A percentile compares a stretch with the other conserved stretches of the same genome.
Conservation (phyloP, 1,139 yeast genomes). For the Geotrichum reessii region DNA sequence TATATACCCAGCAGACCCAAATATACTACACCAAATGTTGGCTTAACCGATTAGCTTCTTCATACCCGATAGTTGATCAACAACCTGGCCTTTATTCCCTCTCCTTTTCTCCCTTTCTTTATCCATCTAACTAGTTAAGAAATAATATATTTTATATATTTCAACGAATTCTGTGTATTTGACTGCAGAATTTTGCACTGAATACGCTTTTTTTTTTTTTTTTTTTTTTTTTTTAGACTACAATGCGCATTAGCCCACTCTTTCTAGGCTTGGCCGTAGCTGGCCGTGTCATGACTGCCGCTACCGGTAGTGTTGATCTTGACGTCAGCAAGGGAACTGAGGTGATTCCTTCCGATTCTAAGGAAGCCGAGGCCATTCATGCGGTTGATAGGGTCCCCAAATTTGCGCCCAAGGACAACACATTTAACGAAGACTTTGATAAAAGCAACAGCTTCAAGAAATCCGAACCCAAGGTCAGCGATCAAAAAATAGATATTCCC, state of each 20-base stretch:
- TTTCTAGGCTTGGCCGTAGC: conserved; percentile 14
- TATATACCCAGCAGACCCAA: neutral
- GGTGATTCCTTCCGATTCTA: conserved; percentile 32
- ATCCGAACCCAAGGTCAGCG: conserved; percentile 31
- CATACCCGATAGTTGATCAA: neutral
- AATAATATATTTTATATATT: neutral
- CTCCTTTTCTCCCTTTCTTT: neutral
- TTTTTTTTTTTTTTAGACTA: neutral
- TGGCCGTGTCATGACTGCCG: conserved; percentile 12
- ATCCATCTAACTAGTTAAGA: neutral
- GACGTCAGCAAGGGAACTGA: conserved; percentile 32
- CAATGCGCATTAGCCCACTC: conserved; percentile 19
- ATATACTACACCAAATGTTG: neutral
- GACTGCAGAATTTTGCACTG: neutral
- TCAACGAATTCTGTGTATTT: neutral
- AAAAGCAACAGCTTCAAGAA: conserved; percentile 31
- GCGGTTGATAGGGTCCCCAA: conserved; percentile 33
- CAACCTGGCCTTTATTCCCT: neutral
- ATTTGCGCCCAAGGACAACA: conserved; percentile 37
- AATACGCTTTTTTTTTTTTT: neutral
- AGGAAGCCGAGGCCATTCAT: conserved; percentile 30
- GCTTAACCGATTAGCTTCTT: neutral
- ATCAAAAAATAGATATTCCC: conserved; percentile 28
- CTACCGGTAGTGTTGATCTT: conserved; percentile 21
- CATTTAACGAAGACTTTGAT: conserved; percentile 27